These are phyloP conservation scores for Rosa hybrid DNA, from an alignment of 331 rosid genomes.

Conservation along the genomic window DNA sequence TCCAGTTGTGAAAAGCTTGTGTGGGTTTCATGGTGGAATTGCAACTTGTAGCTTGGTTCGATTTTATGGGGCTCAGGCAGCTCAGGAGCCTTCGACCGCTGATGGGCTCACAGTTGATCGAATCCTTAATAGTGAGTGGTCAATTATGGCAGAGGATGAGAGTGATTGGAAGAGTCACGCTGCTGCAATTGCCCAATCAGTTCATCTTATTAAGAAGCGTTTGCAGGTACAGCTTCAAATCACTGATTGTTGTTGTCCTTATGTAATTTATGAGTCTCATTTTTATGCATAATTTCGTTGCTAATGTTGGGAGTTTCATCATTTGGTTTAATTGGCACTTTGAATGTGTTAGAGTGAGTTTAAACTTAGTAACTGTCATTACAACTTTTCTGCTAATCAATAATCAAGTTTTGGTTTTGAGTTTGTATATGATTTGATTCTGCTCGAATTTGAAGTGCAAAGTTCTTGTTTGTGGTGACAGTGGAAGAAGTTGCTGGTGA, in stretches of 20 bases:
- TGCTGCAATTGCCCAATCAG: constrained; percentile 79
- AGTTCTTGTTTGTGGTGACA: constrained; percentile 39
- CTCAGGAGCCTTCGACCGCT: constrained; percentile 56
- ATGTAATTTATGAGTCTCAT: neutral
- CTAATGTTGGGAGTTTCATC: neutral
- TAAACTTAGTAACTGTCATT: neutral
- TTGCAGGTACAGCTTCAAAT: constrained; percentile 50
- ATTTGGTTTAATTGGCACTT: neutral
- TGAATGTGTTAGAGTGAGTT: neutral
- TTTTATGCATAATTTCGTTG: neutral
- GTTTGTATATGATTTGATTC: neutral
- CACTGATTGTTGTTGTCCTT: no score
- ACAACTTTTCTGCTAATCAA: no score
- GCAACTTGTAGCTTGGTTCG: constrained; percentile 31
- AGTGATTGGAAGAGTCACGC: constrained; percentile 94
- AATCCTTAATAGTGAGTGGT: constrained; percentile 63
- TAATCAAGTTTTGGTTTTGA: no score
- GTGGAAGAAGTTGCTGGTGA: constrained; percentile 84
- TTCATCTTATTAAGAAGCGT: constrained; percentile 77
- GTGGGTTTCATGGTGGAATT: constrained; percentile 8
- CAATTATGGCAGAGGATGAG: constrained; percentile 62
- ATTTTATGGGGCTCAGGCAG: constrained; percentile 46
- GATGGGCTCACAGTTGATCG: constrained; percentile 79
- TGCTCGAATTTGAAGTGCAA: neutral
- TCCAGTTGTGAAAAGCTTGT: constrained; percentile 6